Percentiles rank a stretch among this genome's conserved stretches.
Evolutionary conservation across 192 early-diverging fungal genomes (phyloP).

Genomic region (Chytriomyces sp.): DNA sequence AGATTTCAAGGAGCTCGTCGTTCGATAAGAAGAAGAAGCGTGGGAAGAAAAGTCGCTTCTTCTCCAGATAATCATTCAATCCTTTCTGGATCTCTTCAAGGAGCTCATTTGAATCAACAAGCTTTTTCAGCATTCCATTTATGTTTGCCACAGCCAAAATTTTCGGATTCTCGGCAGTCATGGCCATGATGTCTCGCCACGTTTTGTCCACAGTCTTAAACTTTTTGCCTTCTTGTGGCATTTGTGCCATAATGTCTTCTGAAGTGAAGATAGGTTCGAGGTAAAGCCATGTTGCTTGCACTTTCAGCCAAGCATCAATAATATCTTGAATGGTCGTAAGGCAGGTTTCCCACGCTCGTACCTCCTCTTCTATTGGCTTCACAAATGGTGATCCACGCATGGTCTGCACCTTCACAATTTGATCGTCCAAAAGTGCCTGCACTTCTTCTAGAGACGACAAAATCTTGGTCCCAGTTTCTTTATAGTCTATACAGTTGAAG

Average conservation of each 20-base stretch:
- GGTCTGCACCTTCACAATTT: constrained; percentile 66
- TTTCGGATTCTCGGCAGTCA: constrained; percentile 54
- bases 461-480: constrained; percentile 61
- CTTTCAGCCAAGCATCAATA: constrained; percentile 64
- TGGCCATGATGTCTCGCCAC: constrained; percentile 62
- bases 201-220: constrained; percentile 61
- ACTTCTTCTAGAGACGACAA: constrained; percentile 63
- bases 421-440: constrained; percentile 61
- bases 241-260: constrained; percentile 62
- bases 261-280: constrained; percentile 64
- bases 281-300: constrained; percentile 65
- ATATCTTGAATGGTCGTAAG: constrained; percentile 59
- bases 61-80: constrained; percentile 64
- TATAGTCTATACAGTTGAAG: constrained; percentile 61
- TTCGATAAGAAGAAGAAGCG: constrained; percentile 67
- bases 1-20: constrained; percentile 63
- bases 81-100: constrained; percentile 67
- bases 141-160: constrained; percentile 50
- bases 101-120: constrained; percentile 56
- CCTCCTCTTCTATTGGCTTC: constrained; percentile 65
- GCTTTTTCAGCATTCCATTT: constrained; percentile 41
- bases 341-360: constrained; percentile 58
- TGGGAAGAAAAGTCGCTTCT: constrained; percentile 64
- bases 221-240: constrained; percentile 64
- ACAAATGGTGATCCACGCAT: constrained; percentile 63